Base-by-base conservation (phyloP, 371 early-diverging fungal species). In the Rhizopus stolonifer region DNA sequence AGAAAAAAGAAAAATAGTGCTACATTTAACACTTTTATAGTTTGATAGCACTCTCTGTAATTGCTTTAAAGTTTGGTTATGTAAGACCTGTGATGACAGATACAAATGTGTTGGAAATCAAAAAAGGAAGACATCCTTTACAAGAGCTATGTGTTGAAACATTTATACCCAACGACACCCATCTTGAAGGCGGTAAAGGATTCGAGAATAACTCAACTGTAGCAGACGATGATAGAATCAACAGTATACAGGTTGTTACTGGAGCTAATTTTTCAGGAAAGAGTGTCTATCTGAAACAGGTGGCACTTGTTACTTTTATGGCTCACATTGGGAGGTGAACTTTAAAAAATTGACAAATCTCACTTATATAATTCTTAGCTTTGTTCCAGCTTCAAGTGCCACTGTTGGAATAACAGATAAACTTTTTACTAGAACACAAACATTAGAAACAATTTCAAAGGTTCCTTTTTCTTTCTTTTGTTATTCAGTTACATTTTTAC, bases 381-480 rank as follows among this genome's bases (percentile, higher is more conserved):
- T 88, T 77, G 94, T 99, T 3, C 97, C 99, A 7, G 97, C 96
- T 0, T 70, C 78, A 5, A 54, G 69, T 14, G 96, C 95, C 0
- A 59, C 57, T 3, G 71, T 99, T 45, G 94, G 96, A 0, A 70
- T 99, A 0, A 89, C 93, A 0, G 95, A 99, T 60, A 82, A 82
- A 45, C 80, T 99, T n/a, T 92, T 91, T 61, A 83, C 95, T 11
- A 81, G 99, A 49, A 53, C 80, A 15, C 81, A 81, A 39, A 81
- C 84, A 4, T 60, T 68, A 21, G 85, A 85, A 48, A 80, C 81
- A 0, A 73, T 80, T 3, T 76, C 81, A 0, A 64, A 63, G 60
- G 79, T 69, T 58, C 33, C 17, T 32, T 3, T 19, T 25, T 18
- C 19, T 25, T 17, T 31, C 9, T 19, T 26, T 13, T 5, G 19